Conservation (phyloP, 2,329 filamentous ascomycete genomes). For the Aspergillus phoenicis region DNA sequence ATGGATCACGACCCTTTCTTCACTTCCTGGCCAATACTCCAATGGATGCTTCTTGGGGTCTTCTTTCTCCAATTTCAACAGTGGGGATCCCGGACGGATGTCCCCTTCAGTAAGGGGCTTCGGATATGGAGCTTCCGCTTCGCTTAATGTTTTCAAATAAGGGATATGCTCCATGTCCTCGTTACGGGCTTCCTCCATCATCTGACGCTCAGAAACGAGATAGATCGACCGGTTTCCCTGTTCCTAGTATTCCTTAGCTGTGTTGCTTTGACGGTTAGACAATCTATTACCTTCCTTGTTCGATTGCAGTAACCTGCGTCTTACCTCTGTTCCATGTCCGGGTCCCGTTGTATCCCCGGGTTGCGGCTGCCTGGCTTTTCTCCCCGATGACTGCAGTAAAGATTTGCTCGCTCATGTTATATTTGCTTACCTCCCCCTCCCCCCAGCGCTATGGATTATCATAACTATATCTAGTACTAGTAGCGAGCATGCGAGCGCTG, state of each 20-base stretch:
- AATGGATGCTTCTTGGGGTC: not conserved
- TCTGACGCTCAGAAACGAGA: slow-evolving; percentile 1
- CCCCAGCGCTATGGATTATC: not conserved
- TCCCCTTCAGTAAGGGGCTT: not conserved
- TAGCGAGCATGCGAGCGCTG: not conserved
- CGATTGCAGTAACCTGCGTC: not conserved
- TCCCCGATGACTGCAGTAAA: not conserved
- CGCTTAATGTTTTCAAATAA: not conserved
- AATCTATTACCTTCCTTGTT: not conserved
- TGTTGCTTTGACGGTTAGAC: not conserved
- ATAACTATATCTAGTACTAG: not conserved
- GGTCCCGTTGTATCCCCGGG: not conserved
- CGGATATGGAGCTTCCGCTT: not conserved
- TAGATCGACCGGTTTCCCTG: not conserved
- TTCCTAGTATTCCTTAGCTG: not conserved
- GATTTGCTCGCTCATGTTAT: not conserved
- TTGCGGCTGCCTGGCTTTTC: not conserved
- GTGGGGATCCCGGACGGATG: slow-evolving; percentile 2
- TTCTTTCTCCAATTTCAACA: not conserved
- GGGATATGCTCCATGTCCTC: slow-evolving; percentile 2
- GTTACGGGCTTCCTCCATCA: not conserved
- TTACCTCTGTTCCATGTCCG: not conserved
- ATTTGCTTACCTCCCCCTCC: not conserved
- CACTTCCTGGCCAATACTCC: slow-evolving; percentile 1
- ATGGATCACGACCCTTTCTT: not conserved